Conservation (phyloP, 2,329 filamentous ascomycete species). For the Xylaria hypoxylon region DNA sequence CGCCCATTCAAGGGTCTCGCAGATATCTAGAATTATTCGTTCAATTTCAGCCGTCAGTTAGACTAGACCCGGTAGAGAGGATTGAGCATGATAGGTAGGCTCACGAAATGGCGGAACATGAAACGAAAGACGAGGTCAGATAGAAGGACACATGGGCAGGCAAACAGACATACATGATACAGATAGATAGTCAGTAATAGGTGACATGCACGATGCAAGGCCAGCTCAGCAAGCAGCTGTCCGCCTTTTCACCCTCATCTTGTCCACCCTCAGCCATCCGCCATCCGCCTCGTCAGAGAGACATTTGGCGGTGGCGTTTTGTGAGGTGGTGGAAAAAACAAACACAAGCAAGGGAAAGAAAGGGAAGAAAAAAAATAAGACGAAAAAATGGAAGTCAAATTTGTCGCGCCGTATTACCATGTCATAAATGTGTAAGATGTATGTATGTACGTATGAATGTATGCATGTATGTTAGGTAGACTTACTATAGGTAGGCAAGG, state of each 20-base stretch:
- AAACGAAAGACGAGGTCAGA: constrained; percentile 10
- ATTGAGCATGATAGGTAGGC: neutral
- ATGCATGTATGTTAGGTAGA: neutral
- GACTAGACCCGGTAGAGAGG: no score
- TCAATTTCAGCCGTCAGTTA: no score
- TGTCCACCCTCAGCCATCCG: constrained; percentile 10
- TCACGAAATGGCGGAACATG: constrained; percentile 22
- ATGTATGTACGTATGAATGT: no score
- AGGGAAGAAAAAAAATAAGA: neutral
- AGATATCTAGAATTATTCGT: no score
- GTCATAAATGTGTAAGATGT: neutral
- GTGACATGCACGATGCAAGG: constrained; percentile 48
- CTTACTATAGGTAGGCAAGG: no score
- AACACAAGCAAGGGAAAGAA: neutral
- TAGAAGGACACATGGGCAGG: constrained; percentile 3
- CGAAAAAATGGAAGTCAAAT: neutral
- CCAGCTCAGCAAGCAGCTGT: constrained; percentile 43
- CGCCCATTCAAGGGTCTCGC: constrained; percentile 16
- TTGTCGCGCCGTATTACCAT: constrained; percentile 2
- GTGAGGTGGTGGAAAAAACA: constrained; percentile 18
- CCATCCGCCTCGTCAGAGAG: constrained; percentile 25
- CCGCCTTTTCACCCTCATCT: constrained; percentile 33
- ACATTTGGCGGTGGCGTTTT: constrained; percentile 34
- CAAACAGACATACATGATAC: constrained; percentile 6
- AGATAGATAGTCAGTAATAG: constrained; percentile 30